A percentile compares a stretch with the other conserved stretches of the same genome.
Evolutionary conservation across 2,329 filamentous ascomycete species (phyloP).

Genomic region (Penicillium sp.): DNA sequence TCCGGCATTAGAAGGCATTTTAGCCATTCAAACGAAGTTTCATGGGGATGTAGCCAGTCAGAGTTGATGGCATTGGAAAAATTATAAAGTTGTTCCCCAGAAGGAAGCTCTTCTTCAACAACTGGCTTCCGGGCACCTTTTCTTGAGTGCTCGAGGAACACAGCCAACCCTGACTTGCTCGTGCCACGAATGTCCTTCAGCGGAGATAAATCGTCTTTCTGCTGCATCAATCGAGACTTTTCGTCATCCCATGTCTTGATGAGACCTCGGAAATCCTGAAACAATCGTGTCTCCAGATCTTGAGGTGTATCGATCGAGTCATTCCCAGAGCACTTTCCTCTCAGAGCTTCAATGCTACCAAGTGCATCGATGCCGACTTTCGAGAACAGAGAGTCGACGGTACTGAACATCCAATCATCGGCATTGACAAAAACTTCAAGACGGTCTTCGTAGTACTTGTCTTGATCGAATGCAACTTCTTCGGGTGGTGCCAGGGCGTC

Average conservation of each 20-base stretch:
- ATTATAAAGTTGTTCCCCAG: conserved; percentile 35
- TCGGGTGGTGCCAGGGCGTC: conserved; percentile 49
- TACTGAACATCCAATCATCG: conserved; percentile 59
- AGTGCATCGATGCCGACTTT: conserved; percentile 52
- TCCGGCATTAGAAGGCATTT: conserved; percentile 50
- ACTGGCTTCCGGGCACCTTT: conserved; percentile 43
- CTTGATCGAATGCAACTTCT: conserved; percentile 52
- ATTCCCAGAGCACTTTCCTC: conserved; percentile 24
- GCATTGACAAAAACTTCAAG: conserved; percentile 55
- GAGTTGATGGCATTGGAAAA: conserved; percentile 51
- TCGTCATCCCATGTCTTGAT: conserved; percentile 48
- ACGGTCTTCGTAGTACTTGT: conserved; percentile 56
- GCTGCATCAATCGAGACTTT: conserved; percentile 46
- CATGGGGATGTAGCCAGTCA: conserved; percentile 49
- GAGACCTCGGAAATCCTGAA: conserved; percentile 47
- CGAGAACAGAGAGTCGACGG: conserved; percentile 53
- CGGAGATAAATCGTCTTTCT: conserved; percentile 51
- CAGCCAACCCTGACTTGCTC: conserved; percentile 50
- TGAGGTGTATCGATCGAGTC: conserved; percentile 19
- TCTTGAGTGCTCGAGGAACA: conserved; percentile 59
- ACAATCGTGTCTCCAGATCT: conserved; percentile 32
- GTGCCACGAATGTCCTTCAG: conserved; percentile 51
- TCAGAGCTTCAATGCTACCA: conserved; percentile 43
- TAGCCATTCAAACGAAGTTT: conserved; percentile 57
- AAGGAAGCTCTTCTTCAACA: conserved; percentile 41